Evolutionary conservation across 2,329 filamentous ascomycete genomes (phyloP).

Genomic region (Corynespora cassiicola): DNA sequence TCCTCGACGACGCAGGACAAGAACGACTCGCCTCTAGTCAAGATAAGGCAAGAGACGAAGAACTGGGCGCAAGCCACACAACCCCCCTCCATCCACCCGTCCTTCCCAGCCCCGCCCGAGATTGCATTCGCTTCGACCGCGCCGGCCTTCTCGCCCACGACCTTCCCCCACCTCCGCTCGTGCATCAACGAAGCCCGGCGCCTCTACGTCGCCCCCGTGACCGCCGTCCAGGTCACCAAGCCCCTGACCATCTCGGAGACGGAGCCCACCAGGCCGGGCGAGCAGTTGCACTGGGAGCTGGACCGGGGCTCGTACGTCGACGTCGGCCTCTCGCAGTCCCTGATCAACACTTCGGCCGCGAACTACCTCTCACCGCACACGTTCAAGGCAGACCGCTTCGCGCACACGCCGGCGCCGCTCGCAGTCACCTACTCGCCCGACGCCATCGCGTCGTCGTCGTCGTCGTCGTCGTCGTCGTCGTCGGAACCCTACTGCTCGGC

Average conservation of each 20-base stretch:
- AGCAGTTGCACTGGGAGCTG: conserved; percentile 32
- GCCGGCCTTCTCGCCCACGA: conserved; percentile 12
- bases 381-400: conserved; percentile 37
- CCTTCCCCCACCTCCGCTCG: conserved; percentile 35
- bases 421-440: no score
- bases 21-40: conserved; percentile 23
- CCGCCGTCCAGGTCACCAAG: conserved; percentile 25
- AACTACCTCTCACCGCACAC: conserved; percentile 24
- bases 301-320: conserved; percentile 34
- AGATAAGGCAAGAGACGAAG: conserved; percentile 35
- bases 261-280: conserved; percentile 15
- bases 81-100: conserved; percentile 43
- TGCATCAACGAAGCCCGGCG: conserved; percentile 40
- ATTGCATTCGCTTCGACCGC: conserved; percentile 28
- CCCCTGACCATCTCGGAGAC: conserved; percentile 29
- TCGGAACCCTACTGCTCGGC: conserved; percentile 28
- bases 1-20: conserved; percentile 12
- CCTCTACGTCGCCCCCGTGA: conserved; percentile 32
- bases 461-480: conserved; percentile 17
- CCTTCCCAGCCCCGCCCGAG: conserved; percentile 42
- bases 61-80: conserved; percentile 38
- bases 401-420: conserved; percentile 14
- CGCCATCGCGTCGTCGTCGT: no score
- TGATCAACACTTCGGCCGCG: conserved; percentile 38
- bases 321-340: conserved; percentile 33